Conservation (phyloP, 2,329 filamentous ascomycete species). For the Macrophomina tecta region DNA sequence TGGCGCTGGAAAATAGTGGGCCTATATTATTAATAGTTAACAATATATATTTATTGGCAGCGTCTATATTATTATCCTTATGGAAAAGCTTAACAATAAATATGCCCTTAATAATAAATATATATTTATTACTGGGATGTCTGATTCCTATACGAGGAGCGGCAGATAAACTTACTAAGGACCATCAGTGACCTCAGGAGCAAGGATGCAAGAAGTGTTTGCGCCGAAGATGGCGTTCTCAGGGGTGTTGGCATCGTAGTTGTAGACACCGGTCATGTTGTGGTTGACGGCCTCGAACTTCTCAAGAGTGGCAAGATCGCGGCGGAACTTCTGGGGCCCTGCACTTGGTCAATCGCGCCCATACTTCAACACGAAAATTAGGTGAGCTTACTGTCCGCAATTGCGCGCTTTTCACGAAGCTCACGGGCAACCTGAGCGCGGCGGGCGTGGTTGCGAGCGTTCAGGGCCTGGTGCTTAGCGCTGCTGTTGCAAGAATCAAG, state of each 20-base stretch:
- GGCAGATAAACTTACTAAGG: slow-evolving; percentile 33
- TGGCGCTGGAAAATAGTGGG: no score
- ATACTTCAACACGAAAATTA: no score
- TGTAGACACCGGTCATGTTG: slow-evolving; percentile 36
- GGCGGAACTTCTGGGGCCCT: slow-evolving; percentile 36
- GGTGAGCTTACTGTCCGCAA: slow-evolving; percentile 30
- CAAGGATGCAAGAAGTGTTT: slow-evolving; percentile 44
- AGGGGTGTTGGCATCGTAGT: slow-evolving; percentile 37
- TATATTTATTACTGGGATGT: no score
- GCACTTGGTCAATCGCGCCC: not conserved
- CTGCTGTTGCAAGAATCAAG: slow-evolving; percentile 33
- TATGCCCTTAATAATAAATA: no score
- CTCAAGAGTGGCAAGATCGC: slow-evolving; percentile 40
- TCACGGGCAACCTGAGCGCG: slow-evolving; percentile 33
- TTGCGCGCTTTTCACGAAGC: slow-evolving; percentile 38
- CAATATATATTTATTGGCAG: no score
- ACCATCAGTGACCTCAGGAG: slow-evolving; percentile 42
- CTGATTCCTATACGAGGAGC: no score
- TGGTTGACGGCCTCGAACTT: slow-evolving; percentile 40
- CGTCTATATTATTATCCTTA: no score
- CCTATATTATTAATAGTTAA: no score
- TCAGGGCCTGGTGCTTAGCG: slow-evolving; percentile 33
- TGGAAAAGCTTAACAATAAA: no score
- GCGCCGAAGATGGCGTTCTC: slow-evolving; percentile 37
- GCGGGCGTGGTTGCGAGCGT: slow-evolving; percentile 34